phyloP scores from a whole-genome alignment of 169 alveolate species.

The Plasmodium coatneyi region DNA sequence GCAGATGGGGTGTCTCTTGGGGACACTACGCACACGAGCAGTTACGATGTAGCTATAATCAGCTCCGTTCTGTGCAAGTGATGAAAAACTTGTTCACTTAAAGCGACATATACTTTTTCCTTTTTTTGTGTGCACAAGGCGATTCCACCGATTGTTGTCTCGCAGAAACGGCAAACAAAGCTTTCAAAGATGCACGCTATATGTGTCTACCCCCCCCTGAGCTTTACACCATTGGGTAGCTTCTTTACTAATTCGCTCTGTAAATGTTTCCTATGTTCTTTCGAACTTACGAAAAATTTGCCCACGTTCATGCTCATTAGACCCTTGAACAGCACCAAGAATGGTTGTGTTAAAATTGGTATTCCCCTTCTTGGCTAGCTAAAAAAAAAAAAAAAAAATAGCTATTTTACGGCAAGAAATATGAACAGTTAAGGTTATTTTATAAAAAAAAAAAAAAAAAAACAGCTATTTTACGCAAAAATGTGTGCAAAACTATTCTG shows the following conservation, averaged over 20 bases:
- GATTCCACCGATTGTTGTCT: neutral
- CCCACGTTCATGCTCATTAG: neutral
- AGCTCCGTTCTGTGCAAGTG: neutral
- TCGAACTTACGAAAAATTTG: neutral
- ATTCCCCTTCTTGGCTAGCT: neutral
- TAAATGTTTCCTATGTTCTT: neutral
- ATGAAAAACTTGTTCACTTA: neutral
- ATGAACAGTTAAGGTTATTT: conserved; percentile 31
- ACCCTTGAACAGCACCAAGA: neutral
- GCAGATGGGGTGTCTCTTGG: neutral
- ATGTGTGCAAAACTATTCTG: neutral
- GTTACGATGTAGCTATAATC: neutral
- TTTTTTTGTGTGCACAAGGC: neutral
- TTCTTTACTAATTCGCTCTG: neutral
- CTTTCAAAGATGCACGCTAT: neutral
- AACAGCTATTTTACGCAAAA: neutral
- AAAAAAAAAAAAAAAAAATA: neutral
- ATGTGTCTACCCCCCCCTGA: neutral
- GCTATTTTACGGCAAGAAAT: neutral
- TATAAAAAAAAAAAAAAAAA: conserved; percentile 20
- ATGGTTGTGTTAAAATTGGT: neutral
- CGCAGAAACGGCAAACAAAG: neutral
- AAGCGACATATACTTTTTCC: neutral
- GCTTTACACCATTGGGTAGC: neutral
- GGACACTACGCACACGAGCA: neutral